phyloP scores from a whole-genome alignment of 2,329 filamentous ascomycete genomes.

The Taxawa tesnikishii region DNA sequence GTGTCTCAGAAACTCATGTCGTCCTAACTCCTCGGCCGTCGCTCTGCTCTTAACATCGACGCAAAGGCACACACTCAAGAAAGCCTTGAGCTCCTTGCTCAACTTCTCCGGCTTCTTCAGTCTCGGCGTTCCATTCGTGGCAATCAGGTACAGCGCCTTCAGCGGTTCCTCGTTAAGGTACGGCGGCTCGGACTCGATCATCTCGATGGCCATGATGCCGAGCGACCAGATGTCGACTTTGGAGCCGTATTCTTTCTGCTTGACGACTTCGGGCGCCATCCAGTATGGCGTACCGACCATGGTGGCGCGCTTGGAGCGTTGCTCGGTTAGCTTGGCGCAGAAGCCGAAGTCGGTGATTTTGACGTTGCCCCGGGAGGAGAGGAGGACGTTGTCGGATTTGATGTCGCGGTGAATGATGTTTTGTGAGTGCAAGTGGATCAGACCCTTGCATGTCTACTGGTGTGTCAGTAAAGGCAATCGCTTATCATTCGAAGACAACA shows the following conservation, averaged over 20 bases:
- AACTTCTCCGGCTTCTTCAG: slow-evolving; percentile 98
- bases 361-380: slow-evolving; percentile 88
- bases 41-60: slow-evolving; percentile 93
- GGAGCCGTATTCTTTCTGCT: slow-evolving; percentile 96
- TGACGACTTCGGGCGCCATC: slow-evolving; percentile 99
- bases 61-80: slow-evolving; percentile 90
- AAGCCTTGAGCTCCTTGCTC: slow-evolving; percentile 94
- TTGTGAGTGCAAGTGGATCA: slow-evolving; percentile 88
- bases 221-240: slow-evolving; percentile 99
- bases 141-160: slow-evolving; percentile 94
- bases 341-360: slow-evolving; percentile 97
- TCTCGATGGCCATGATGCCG: slow-evolving; percentile 99
- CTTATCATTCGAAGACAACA: background rate
- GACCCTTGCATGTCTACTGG: slow-evolving; percentile 75
- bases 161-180: slow-evolving; percentile 97
- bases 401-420: slow-evolving; percentile 99
- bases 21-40: slow-evolving; percentile 76
- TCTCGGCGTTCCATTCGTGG: slow-evolving; percentile 90
- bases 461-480: slow-evolving; percentile 14
- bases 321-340: slow-evolving; percentile 94
- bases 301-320: slow-evolving; percentile 91
- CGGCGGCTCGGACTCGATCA: slow-evolving; percentile 97
- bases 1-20: slow-evolving; percentile 88
- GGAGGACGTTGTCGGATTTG: slow-evolving; percentile 95
- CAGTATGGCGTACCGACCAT: slow-evolving; percentile 99